Conservation (phyloP, 768 basidiomycete species). For the Boletus eberwhitei region DNA sequence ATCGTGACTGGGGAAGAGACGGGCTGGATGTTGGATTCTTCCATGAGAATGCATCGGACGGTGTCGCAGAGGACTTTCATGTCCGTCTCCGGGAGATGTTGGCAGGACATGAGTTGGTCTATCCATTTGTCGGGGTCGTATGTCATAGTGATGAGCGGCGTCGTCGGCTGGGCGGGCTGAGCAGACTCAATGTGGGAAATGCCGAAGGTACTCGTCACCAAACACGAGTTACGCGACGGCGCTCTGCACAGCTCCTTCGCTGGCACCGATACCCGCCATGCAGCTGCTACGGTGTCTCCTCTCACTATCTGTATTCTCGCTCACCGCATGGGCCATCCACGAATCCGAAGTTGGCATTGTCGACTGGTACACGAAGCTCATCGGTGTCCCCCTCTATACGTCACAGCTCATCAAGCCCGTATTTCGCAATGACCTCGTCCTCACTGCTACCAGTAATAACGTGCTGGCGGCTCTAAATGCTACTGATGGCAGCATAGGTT, state of each 20-base stretch:
- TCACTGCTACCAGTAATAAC: conserved; percentile 70
- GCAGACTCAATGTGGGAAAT: conserved; percentile 17
- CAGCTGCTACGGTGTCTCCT: conserved; percentile 18
- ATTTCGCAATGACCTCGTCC: conserved; percentile 57
- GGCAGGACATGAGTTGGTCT: conserved; percentile 79
- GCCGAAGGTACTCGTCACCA: neutral
- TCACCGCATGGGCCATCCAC: conserved; percentile 49
- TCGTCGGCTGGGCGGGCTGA: neutral
- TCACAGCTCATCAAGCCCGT: conserved; percentile 53
- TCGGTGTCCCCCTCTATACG: conserved; percentile 66
- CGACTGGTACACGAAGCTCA: conserved; percentile 81
- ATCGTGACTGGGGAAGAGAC: conserved; percentile 94
- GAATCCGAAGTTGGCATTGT: conserved; percentile 75
- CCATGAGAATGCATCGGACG: conserved; percentile 85
- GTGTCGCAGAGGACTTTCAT: conserved; percentile 93
- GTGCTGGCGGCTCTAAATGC: conserved; percentile 73
- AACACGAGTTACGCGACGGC: neutral
- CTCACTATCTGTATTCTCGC: conserved; percentile 12
- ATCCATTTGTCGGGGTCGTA: conserved; percentile 80
- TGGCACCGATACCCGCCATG: conserved; percentile 8
- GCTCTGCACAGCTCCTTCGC: neutral
- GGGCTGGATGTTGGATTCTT: conserved; percentile 97
- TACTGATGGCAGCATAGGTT: conserved; percentile 69
- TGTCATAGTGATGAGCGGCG: conserved; percentile 22
- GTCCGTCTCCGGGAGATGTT: conserved; percentile 84